These are phyloP conservation scores for Citrus mangshanensis DNA, from an alignment of 345 rosid genomes.

Conservation along the genomic window DNA sequence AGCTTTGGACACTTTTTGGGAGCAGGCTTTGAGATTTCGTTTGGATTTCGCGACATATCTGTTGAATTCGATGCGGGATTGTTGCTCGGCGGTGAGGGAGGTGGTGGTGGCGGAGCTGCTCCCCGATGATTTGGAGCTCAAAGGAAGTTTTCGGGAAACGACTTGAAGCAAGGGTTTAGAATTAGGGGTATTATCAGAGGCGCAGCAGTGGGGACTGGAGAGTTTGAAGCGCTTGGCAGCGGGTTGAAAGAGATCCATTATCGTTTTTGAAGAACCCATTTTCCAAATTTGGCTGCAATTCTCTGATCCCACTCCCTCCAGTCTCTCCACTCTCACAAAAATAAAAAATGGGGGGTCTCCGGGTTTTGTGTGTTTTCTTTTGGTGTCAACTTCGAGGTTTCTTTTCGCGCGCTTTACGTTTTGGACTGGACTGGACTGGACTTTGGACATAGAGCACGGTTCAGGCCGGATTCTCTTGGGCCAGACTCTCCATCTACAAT, in stretches of 20 bases:
- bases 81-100: conserved; percentile 48
- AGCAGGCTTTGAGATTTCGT: conserved; percentile 65
- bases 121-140: conserved; percentile 6
- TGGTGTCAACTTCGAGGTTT: too few relatives aligned
- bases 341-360: too few relatives aligned
- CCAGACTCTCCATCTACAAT: too few relatives aligned
- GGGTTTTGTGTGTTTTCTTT: too few relatives aligned
- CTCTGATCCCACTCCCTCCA: neutral
- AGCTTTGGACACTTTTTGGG: conserved; percentile 48
- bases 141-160: conserved; percentile 3
- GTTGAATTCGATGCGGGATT: conserved; percentile 58
- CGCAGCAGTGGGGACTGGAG: conserved; percentile 10
- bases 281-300: neutral
- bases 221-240: conserved; percentile 68
- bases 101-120: conserved; percentile 21
- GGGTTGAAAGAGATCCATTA: conserved; percentile 66
- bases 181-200: conserved; percentile 13
- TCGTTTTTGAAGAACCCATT: conserved; percentile 60
- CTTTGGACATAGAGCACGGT: too few relatives aligned
- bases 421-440: too few relatives aligned
- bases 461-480: too few relatives aligned
- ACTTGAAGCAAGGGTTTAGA: conserved; percentile 6
- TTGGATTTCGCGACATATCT: conserved; percentile 60
- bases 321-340: neutral
- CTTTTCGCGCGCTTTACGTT: too few relatives aligned